Evolutionary conservation across 2,329 filamentous ascomycete genomes (phyloP).

Genomic region (Sclerotinia trifoliorum): DNA sequence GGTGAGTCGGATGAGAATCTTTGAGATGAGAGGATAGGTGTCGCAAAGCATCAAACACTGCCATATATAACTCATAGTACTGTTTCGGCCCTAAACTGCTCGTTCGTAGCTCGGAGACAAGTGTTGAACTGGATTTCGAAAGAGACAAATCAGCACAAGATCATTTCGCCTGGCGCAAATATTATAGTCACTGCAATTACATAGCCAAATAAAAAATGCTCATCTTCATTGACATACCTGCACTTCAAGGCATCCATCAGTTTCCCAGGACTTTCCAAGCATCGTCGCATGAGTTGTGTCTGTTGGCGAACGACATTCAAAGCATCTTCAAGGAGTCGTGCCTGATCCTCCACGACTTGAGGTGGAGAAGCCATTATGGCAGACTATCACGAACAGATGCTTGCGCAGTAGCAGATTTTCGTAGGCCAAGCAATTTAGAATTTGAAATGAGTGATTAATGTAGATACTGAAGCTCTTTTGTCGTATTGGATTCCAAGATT

Average conservation of each 20-base stretch:
- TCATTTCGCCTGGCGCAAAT: constrained; percentile 21
- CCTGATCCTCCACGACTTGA: constrained; percentile 70
- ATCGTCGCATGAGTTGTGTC: constrained; percentile 95
- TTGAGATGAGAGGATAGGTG: constrained; percentile 95
- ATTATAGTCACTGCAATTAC: constrained; percentile 7
- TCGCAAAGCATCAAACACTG: constrained; percentile 95
- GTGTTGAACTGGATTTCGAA: constrained; percentile 69
- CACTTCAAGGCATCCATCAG: constrained; percentile 99
- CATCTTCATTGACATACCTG: constrained; percentile 64
- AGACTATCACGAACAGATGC: constrained; percentile 26
- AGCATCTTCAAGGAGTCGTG: constrained; percentile 94
- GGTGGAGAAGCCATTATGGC: constrained; percentile 53
- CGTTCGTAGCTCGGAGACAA: constrained; percentile 97
- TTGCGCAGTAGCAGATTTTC: constrained; percentile 31
- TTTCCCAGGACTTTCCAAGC: constrained; percentile 94
- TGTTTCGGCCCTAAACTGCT: constrained; percentile 98
- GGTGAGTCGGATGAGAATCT: constrained; percentile 96
- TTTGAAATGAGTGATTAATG: neutral
- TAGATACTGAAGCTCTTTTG: constrained; percentile 9
- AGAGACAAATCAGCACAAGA: constrained; percentile 36
- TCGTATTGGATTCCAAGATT: constrained; percentile 10
- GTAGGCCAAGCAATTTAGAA: constrained; percentile 29
- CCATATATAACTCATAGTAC: constrained; percentile 99
- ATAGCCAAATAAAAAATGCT: neutral
- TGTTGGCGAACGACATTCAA: constrained; percentile 95